phyloP scores from a whole-genome alignment of 768 basidiomycete species.

The Gloeostereum incarnatum region DNA sequence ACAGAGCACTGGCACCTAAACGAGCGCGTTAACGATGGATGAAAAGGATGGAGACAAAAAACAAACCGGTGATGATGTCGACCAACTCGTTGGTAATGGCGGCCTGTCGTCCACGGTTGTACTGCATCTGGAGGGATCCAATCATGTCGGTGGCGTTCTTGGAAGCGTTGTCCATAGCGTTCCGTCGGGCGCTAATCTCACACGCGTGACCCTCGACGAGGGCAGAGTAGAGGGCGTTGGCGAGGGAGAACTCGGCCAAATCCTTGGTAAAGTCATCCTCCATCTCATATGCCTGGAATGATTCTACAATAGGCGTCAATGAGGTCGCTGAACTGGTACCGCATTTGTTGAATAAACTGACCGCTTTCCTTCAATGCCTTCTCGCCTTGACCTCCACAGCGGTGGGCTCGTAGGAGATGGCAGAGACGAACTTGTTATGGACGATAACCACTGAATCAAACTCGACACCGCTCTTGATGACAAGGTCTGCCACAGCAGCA shows the following conservation, averaged over 20 bases:
- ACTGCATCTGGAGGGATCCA: slow-evolving; percentile 76
- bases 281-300: slow-evolving; percentile 95
- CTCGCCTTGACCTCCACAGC: slow-evolving; percentile 71
- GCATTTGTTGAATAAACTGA: too few relatives aligned
- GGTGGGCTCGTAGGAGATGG: slow-evolving; percentile 82
- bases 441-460: slow-evolving; percentile 80
- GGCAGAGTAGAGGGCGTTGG: slow-evolving; percentile 92
- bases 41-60: background rate
- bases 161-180: slow-evolving; percentile 99
- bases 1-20: slow-evolving; percentile 36
- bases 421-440: slow-evolving; percentile 82
- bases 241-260: slow-evolving; percentile 89
- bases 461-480: slow-evolving; percentile 75
- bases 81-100: slow-evolving; percentile 95
- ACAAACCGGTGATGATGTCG: slow-evolving; percentile 82
- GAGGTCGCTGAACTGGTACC: too few relatives aligned
- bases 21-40: slow-evolving; percentile 5
- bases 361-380: slow-evolving; percentile 74
- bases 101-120: slow-evolving; percentile 98
- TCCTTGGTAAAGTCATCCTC: slow-evolving; percentile 95
- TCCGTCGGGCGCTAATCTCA: slow-evolving; percentile 89
- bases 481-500: slow-evolving; percentile 86
- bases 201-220: slow-evolving; percentile 95
- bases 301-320: slow-evolving; percentile 45
- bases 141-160: slow-evolving; percentile 99